phyloP scores from a whole-genome alignment of 192 early-diverging fungal species.

The Geosiphon pyriformis region DNA sequence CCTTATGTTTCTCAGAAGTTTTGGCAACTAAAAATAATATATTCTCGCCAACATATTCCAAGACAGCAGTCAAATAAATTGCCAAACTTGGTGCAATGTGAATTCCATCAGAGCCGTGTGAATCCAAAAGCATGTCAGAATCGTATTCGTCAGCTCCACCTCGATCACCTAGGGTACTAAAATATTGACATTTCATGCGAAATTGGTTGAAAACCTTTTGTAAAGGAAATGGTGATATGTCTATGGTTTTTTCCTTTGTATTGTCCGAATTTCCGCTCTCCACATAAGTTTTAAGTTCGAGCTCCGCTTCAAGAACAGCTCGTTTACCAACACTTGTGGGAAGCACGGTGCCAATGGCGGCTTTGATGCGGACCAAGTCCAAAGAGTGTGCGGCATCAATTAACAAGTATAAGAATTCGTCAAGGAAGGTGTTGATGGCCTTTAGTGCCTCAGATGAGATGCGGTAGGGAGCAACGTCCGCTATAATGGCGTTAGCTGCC shows the following conservation, averaged over 20 bases:
- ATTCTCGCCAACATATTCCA: conserved; percentile 57
- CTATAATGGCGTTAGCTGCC: conserved; percentile 56
- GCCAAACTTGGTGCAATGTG: conserved; percentile 42
- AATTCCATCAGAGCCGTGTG: conserved; percentile 29
- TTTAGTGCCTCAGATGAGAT: conserved; percentile 53
- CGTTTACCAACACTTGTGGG: conserved; percentile 54
- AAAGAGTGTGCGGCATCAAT: conserved; percentile 43
- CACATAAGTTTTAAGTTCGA: conserved; percentile 52
- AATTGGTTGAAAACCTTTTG: conserved; percentile 43
- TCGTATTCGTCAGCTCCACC: conserved; percentile 1
- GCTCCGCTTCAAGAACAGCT: conserved; percentile 54
- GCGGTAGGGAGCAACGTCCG: conserved; percentile 46
- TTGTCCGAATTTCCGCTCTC: conserved; percentile 45
- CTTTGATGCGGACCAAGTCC: conserved; percentile 45
- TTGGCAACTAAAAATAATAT: conserved; percentile 43
- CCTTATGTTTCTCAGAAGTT: conserved; percentile 41
- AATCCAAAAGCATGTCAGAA: conserved; percentile 23
- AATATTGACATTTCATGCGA: conserved; percentile 49
- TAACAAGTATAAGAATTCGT: conserved; percentile 49
- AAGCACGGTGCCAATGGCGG: conserved; percentile 39
- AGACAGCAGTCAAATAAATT: conserved; percentile 54
- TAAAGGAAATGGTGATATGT: conserved; percentile 26
- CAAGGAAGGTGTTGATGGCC: conserved; percentile 51
- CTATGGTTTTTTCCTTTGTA: conserved; percentile 29
- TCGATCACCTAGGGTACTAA: conserved; percentile 46